Evolutionary conservation across 352 stramenopile genomes (phyloP), one percentile per base, ranked within the genome.

Genomic region (Phytophthora podocarpi): DNA sequence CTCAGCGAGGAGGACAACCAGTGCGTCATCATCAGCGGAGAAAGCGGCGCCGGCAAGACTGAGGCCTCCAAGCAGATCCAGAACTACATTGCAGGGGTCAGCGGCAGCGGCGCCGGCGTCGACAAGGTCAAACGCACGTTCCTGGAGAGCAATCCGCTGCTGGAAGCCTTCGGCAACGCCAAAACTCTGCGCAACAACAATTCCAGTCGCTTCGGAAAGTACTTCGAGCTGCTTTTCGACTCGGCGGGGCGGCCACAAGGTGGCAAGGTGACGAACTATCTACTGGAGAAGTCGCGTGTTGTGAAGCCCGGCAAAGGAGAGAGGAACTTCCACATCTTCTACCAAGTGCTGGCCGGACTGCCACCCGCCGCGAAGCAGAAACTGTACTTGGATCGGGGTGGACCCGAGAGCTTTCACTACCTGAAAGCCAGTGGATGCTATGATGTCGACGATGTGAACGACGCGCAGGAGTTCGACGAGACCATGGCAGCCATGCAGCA

Each of bases 81-180:
- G 59, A 95, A 96, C 63, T 96, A 96, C 64, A 95, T 96, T 47
- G 86, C 87, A 11, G 80, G 81, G 7, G 85, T 96, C 37, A 90
- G 76, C 24, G 85, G 86, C 40, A 91, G 79, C 26, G 86, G 84
- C 23, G 77, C 79, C 0, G 86, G 85, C 20, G 86, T 95, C 4
- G 86, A 96, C 64, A 95, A 94, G 70, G 84, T 96, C 54, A 96
- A 96, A 60, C 80, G 87, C 37, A 93, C 80, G 2, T 95, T 98
- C 32, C 59, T 98, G 10, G 93, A 98, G 62, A 97, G 87, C 10
- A 98, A 98, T 60, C 96, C 96, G 53, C 81, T 98, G 47, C 75
- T 98, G 6, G 96, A 99, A 70, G 92, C 93, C n/a, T 98, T 98
- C 72, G 96, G 96, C 28, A 99, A 99, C 59, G 95, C 93, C 54